Conservation (phyloP, 345 rosid species). For the Melastoma malabathricum region DNA sequence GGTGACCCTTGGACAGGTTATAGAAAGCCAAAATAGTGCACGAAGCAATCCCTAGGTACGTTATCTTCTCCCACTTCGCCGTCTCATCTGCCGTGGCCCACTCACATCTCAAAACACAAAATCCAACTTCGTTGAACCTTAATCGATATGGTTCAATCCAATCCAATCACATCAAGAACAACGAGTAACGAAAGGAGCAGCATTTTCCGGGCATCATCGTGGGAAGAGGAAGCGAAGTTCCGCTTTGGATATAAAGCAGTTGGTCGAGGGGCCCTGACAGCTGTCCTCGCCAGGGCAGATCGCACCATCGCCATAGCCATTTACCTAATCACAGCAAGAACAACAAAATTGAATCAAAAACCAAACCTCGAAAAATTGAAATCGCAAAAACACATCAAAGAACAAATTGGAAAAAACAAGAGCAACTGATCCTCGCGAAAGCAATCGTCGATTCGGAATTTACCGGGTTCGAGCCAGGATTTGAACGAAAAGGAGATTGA, state of each 20-base stretch:
- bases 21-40: constrained; percentile 46
- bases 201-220: constrained; percentile 63
- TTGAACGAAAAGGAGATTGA: too few species aligned
- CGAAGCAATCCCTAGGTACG: constrained; percentile 49
- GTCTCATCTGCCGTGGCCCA: constrained; percentile 40
- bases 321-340: too few species aligned
- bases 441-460: too few species aligned
- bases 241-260: constrained; percentile 41
- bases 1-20: constrained; percentile 77
- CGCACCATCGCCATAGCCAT: constrained; percentile 48
- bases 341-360: too few species aligned
- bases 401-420: too few species aligned
- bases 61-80: constrained; percentile 89
- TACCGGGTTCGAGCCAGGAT: too few species aligned
- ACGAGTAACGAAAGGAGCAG: too few species aligned
- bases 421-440: too few species aligned
- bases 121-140: neutral
- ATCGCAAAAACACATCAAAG: too few species aligned
- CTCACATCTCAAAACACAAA: neutral
- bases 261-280: constrained; percentile 39
- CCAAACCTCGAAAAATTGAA: too few species aligned
- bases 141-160: neutral
- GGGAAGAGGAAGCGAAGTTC: constrained; percentile 51
- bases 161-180: neutral
- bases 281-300: constrained; percentile 50